These are phyloP conservation scores for Urochloa ruziziensis DNA, from an alignment of 176 grass and related monocot genomes.

Conservation along the genomic window DNA sequence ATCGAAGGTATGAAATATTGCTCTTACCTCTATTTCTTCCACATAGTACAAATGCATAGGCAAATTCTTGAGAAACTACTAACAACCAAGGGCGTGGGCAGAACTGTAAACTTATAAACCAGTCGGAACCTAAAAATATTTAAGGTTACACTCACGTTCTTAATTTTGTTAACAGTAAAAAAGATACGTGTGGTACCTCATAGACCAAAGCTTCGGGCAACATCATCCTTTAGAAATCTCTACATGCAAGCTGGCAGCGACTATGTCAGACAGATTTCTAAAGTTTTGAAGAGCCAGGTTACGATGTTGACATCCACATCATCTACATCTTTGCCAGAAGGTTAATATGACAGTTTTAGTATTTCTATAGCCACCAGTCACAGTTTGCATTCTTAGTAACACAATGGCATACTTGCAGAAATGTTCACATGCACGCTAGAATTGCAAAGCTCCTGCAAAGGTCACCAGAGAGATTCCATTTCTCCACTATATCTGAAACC, in stretches of 20 bases:
- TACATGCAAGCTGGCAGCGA: slow-evolving; percentile 83
- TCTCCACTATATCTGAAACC: slow-evolving; percentile 69
- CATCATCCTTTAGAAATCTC: slow-evolving; percentile 68
- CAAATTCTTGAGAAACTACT: neutral
- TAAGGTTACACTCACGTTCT: neutral
- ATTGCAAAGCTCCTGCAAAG: slow-evolving; percentile 69
- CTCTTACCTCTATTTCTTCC: neutral
- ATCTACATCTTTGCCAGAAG: slow-evolving; percentile 68
- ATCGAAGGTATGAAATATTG: slow-evolving; percentile 72
- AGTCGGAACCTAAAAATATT: neutral
- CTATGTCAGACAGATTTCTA: slow-evolving; percentile 83
- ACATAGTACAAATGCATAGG: neutral
- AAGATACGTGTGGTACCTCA: slow-evolving; percentile 69
- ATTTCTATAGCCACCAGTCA: neutral
- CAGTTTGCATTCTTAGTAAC: slow-evolving; percentile 10
- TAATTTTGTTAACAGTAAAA: slow-evolving; percentile 60
- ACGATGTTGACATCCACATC: slow-evolving; percentile 67
- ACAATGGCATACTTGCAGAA: slow-evolving; percentile 46
- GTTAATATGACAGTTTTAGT: slow-evolving; percentile 23
- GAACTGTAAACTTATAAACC: slow-evolving; percentile 9
- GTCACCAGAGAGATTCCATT: slow-evolving; percentile 50
- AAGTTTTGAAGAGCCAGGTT: slow-evolving; percentile 76
- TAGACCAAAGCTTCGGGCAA: slow-evolving; percentile 63
- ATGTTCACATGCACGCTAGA: slow-evolving; percentile 65
- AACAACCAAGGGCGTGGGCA: neutral